Conservation (phyloP, 1,284 basidiomycete genomes). For the Schizophyllum commune region DNA sequence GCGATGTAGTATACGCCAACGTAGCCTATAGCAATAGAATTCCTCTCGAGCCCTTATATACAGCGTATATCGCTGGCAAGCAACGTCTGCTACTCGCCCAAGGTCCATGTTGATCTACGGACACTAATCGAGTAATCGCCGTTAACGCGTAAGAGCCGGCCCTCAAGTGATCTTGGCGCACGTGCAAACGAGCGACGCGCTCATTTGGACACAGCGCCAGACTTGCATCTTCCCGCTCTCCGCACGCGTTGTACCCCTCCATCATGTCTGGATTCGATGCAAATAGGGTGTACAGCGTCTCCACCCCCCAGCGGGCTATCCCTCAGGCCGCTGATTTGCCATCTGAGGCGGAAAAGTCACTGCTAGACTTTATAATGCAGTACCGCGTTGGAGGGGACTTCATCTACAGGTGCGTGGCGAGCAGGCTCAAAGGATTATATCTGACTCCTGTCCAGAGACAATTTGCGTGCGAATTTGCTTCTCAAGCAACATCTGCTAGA, state of each 20-base stretch:
- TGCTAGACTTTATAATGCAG: conserved; percentile 80
- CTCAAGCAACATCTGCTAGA: conserved; percentile 90
- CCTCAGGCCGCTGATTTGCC: conserved; percentile 50
- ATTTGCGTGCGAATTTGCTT: conserved; percentile 83
- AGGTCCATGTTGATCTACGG: too few relatives aligned
- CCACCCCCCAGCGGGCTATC: conserved; percentile 36
- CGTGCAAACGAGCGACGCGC: not conserved
- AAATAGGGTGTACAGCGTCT: conserved; percentile 73
- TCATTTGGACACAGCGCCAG: not conserved
- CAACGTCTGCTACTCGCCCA: too few relatives aligned
- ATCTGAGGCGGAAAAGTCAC: conserved; percentile 71
- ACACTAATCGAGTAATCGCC: too few relatives aligned
- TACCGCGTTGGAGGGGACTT: conserved; percentile 88
- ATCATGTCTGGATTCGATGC: conserved; percentile 68
- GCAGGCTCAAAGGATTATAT: conserved; percentile 6
- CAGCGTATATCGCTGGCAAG: too few relatives aligned
- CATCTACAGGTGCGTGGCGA: conserved; percentile 60
- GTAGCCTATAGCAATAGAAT: too few relatives aligned
- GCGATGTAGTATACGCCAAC: too few relatives aligned
- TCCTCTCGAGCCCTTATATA: too few relatives aligned
- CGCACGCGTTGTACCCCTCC: not conserved
- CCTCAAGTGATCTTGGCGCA: not conserved
- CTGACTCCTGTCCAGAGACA: conserved; percentile 54
- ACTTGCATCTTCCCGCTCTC: not conserved
- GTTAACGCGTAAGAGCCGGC: too few relatives aligned